phyloP scores from a whole-genome alignment of 148 eudicot species.

The Limonium bicolor region DNA sequence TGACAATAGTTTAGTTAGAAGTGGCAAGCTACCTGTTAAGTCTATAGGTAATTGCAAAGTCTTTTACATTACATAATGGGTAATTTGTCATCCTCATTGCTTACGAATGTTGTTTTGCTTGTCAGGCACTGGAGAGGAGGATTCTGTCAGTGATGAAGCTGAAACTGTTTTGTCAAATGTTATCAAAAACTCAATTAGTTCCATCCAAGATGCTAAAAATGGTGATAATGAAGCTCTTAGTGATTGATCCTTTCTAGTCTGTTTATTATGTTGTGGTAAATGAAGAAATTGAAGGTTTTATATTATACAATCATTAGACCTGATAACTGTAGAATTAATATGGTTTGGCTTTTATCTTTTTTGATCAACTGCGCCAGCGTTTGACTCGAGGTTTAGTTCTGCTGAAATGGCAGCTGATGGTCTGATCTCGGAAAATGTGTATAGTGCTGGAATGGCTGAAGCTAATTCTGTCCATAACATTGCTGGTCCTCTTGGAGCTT shows the following conservation, averaged over 20 bases:
- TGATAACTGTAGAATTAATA: too few relatives aligned
- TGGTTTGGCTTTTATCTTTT: too few relatives aligned
- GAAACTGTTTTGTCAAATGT: slow-evolving; percentile 15
- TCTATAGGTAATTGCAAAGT: slow-evolving; percentile 35
- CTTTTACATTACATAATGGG: slow-evolving; percentile 1
- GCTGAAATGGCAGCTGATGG: slow-evolving; percentile 13
- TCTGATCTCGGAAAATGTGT: slow-evolving; percentile 6
- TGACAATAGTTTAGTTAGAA: slow-evolving; percentile 33
- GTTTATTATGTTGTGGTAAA: too few relatives aligned
- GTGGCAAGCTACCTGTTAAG: slow-evolving; percentile 36
- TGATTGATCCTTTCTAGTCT: too few relatives aligned
- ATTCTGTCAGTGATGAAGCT: slow-evolving; percentile 15
- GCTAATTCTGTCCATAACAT: slow-evolving; percentile 12
- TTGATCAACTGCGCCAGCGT: too few relatives aligned
- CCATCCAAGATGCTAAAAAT: slow-evolving; percentile 10
- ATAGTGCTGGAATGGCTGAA: slow-evolving; percentile 7
- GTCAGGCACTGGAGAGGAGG: slow-evolving; percentile 22
- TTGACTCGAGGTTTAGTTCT: slow-evolving; percentile 15
- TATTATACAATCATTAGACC: too few relatives aligned
- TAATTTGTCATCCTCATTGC: not conserved
- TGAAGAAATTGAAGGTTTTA: too few relatives aligned
- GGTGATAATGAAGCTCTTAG: slow-evolving; percentile 20
- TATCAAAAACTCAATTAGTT: slow-evolving; percentile 22
- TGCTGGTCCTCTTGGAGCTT: slow-evolving; percentile 18
- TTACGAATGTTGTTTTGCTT: slow-evolving; percentile 2